Base-by-base conservation (phyloP, 129 eudicot species). In the Flaveria ramosissima region DNA sequence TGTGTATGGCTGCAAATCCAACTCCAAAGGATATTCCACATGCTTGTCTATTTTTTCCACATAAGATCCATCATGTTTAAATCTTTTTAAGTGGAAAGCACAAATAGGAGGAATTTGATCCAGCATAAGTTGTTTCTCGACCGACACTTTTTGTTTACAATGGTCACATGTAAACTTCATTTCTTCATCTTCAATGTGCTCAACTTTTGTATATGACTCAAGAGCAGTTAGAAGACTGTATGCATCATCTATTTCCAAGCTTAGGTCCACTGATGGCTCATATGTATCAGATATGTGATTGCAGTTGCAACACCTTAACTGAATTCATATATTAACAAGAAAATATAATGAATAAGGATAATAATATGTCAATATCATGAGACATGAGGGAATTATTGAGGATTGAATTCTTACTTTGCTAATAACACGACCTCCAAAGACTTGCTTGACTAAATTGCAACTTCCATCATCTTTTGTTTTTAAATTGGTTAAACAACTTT, bases 191-290 rank as follows among this genome's bases (percentile, higher is more conserved):
- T 89, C 99, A 83, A 91, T 84, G 74, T 69, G 89, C 71, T 94
- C 99, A 21, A 91, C 84, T 79, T 87, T 94, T 56, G 97, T 94
- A 70, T 89, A 91, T 23, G 99, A 94, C 13, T 94, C 86, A 0
- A 94, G 93, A 67, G 99, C 97, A 42, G 83, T 77, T 24, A 47
- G 13, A 5, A 91, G 89, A 72, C 70, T 79, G 45, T 64, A 80
- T 12, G 81, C 99, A 81, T 94, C 84, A 0, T 91, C 93, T 27
- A 94, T 91, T 86, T 91, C 99, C 88, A 94, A 85, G 57, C 99
- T 94, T 75, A 91, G 79, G 71, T 91, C 99, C 76, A 89, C 88
- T 42, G 83, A 78, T 10, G 97, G 92, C 82, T 94, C 99, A 23
- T 85, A 89, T 17, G 96, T 91, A 71, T 94, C 92, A 56, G 99